A percentile compares a stretch with the other conserved stretches of the same genome.
Conservation (phyloP, 2,329 filamentous ascomycete species). For the Emergomyces orientalis region DNA sequence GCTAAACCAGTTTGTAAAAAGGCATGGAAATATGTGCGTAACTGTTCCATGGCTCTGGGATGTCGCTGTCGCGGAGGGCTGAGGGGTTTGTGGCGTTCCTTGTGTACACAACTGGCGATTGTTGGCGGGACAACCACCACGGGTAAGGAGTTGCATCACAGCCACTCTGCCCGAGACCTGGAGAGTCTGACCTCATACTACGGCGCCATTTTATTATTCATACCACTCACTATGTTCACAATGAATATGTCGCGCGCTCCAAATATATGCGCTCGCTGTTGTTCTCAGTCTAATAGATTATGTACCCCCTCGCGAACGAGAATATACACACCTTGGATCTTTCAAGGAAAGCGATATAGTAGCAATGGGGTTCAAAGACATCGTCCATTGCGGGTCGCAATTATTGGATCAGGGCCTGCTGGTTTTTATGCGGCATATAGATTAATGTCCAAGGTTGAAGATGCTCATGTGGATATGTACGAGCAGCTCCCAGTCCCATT, state of each 20-base stretch:
- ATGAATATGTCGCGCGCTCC: slow-evolving; percentile 18
- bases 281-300: not conserved
- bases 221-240: not conserved
- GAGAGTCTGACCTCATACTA: slow-evolving; percentile 10
- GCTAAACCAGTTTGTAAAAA: not conserved
- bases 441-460: slow-evolving; percentile 64
- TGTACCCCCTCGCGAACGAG: not conserved
- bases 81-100: slow-evolving; percentile 7
- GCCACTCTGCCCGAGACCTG: slow-evolving; percentile 2
- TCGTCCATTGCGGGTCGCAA: slow-evolving; percentile 64
- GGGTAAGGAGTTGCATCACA: slow-evolving; percentile 16
- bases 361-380: slow-evolving; percentile 20
- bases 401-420: slow-evolving; percentile 88
- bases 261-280: slow-evolving; percentile 13
- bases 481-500: slow-evolving; percentile 88
- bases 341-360: slow-evolving; percentile 11
- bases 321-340: not conserved
- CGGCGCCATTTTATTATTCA: slow-evolving; percentile 12
- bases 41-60: not conserved
- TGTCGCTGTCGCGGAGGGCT: slow-evolving; percentile 7
- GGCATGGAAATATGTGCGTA: not conserved
- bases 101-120: slow-evolving; percentile 18
- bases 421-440: slow-evolving; percentile 92
- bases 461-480: slow-evolving; percentile 84
- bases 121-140: slow-evolving; percentile 26